Conservation (phyloP, 179 eudicot species). For the Spinacia oleracea region DNA sequence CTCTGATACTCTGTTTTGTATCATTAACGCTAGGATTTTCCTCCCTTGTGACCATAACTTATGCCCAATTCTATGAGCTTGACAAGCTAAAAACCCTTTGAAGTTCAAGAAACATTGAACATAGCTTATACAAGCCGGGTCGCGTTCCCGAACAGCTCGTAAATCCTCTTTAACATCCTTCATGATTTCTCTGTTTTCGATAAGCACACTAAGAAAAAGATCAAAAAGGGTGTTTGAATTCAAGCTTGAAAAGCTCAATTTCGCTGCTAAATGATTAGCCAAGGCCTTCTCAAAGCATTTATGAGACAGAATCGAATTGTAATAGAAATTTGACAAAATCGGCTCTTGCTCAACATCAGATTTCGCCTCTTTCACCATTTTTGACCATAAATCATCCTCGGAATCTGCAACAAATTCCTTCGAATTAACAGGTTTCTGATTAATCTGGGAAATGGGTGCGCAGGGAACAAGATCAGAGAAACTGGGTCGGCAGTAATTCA, state of each 20-base stretch:
- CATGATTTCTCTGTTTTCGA: slow-evolving; percentile 40
- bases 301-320: slow-evolving; percentile 49
- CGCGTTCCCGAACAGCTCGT: slow-evolving; percentile 58
- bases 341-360: slow-evolving; percentile 55
- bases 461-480: slow-evolving; percentile 41
- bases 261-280: slow-evolving; percentile 48
- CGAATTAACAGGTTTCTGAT: not conserved
- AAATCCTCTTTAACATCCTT: slow-evolving; percentile 45
- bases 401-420: not conserved
- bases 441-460: slow-evolving; percentile 31
- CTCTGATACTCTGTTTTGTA: slow-evolving; percentile 64
- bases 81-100: slow-evolving; percentile 69
- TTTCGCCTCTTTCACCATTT: slow-evolving; percentile 52
- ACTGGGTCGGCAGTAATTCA: slow-evolving; percentile 38
- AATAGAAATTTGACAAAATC: slow-evolving; percentile 48
- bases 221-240: slow-evolving; percentile 47
- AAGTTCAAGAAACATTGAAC: slow-evolving; percentile 68
- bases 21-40: slow-evolving; percentile 40
- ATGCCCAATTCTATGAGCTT: slow-evolving; percentile 68
- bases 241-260: slow-evolving; percentile 41
- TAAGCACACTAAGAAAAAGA: slow-evolving; percentile 38
- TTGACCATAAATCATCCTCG: slow-evolving; percentile 46
- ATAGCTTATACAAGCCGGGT: slow-evolving; percentile 75
- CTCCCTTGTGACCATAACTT: slow-evolving; percentile 57
- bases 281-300: slow-evolving; percentile 51